Evolutionary conservation across 257 asterid genomes (phyloP).

Genomic region (Henckelia pumila): DNA sequence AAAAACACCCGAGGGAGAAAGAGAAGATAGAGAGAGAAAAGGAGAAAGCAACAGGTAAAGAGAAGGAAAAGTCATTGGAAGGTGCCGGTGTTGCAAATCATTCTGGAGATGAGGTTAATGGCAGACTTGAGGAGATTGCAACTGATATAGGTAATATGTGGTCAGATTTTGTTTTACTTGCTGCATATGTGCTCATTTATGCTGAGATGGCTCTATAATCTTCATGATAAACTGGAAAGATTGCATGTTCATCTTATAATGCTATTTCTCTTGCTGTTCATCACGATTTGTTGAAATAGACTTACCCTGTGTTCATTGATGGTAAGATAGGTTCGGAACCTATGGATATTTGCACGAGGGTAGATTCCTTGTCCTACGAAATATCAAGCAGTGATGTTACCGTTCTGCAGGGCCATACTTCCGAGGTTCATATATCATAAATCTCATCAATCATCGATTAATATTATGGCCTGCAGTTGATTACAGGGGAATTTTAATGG

Average conservation of each 20-base stretch:
- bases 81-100: conserved; percentile 44
- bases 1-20: conserved; percentile 61
- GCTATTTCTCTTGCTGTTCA: conserved; percentile 4
- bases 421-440: conserved; percentile 60
- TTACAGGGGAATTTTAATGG: conserved; percentile 7
- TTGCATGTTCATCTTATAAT: background rate
- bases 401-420: conserved; percentile 90
- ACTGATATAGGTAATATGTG: conserved; percentile 55
- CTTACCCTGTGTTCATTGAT: conserved; percentile 29
- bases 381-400: conserved; percentile 65
- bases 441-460: conserved; percentile 8
- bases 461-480: background rate
- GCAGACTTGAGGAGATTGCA: conserved; percentile 58
- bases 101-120: conserved; percentile 42
- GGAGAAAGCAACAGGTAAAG: conserved; percentile 55
- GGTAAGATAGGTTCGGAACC: conserved; percentile 71
- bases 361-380: conserved; percentile 60
- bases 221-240: conserved; percentile 15
- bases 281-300: conserved; percentile 14
- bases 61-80: conserved; percentile 68
- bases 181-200: conserved; percentile 13
- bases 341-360: conserved; percentile 71
- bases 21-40: conserved; percentile 49
- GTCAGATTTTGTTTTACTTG: conserved; percentile 15
- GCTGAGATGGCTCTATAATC: conserved; percentile 4